Percentiles rank a stretch among this genome's conserved stretches.
Conservation (phyloP, 805 yeast species). For the Zygotorulaspora sp. region DNA sequence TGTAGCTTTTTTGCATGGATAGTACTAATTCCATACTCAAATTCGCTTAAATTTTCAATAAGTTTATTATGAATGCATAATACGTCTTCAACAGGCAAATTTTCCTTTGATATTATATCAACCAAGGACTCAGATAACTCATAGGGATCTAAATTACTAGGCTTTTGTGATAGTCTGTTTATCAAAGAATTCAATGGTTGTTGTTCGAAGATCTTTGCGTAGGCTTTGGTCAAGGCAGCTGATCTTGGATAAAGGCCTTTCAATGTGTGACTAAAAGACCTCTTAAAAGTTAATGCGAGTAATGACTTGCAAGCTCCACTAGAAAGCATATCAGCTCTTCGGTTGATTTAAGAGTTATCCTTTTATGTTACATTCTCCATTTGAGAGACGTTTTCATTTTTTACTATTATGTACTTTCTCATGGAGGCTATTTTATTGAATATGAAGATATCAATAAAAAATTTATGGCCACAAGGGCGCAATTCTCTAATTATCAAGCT, state of each 20-base stretch:
- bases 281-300: no score
- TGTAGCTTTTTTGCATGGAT: constrained; percentile 28
- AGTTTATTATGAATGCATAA: constrained; percentile 26
- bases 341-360: no score
- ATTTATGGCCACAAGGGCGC: no score
- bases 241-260: constrained; percentile 2
- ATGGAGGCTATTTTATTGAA: no score
- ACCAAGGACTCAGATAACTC: constrained; percentile 20
- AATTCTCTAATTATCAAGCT: no score
- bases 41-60: constrained; percentile 28
- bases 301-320: no score
- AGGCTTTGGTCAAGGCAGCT: constrained; percentile 3
- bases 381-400: no score
- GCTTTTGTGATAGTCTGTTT: constrained; percentile 8
- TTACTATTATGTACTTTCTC: no score
- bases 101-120: constrained; percentile 9
- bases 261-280: constrained; percentile 7
- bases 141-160: constrained; percentile 18
- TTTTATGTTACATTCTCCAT: no score
- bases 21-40: constrained; percentile 34
- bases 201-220: constrained; percentile 12
- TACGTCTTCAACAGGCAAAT: constrained; percentile 12
- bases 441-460: no score
- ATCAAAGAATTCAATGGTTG: constrained; percentile 20
- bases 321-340: no score